These are phyloP conservation scores for Fusarium beomiforme DNA, from an alignment of 2,329 filamentous ascomycete species.

Conservation along the genomic window DNA sequence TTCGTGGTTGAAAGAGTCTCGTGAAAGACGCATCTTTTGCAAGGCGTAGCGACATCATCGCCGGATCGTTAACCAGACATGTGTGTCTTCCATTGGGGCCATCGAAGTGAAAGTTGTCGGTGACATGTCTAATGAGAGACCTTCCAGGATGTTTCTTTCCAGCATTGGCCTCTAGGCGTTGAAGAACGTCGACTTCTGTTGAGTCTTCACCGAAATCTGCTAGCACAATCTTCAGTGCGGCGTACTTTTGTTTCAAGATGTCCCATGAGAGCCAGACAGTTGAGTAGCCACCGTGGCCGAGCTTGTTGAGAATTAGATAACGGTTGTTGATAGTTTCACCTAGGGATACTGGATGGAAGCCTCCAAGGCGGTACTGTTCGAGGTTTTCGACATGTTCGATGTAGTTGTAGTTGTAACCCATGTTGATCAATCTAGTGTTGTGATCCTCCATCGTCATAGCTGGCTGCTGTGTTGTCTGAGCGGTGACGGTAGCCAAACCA, in stretches of 20 bases:
- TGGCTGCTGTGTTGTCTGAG: conserved; percentile 29
- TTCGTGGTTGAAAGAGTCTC: conserved; percentile 28
- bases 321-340: conserved; percentile 38
- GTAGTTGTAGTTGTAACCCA: conserved; percentile 37
- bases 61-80: conserved; percentile 38
- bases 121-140: conserved; percentile 32
- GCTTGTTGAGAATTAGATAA: conserved; percentile 40
- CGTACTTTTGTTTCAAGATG: conserved; percentile 34
- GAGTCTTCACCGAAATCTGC: conserved; percentile 36
- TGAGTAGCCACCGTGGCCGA: conserved; percentile 40
- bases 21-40: conserved; percentile 34
- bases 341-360: conserved; percentile 33
- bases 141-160: conserved; percentile 25
- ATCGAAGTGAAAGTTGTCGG: conserved; percentile 33
- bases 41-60: conserved; percentile 36
- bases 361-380: conserved; percentile 33
- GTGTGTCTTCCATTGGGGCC: conserved; percentile 37
- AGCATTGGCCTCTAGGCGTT: conserved; percentile 21
- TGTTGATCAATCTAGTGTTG: conserved; percentile 29
- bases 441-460: conserved; percentile 29
- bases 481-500: conserved; percentile 24
- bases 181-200: conserved; percentile 31
- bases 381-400: conserved; percentile 38
- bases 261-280: conserved; percentile 42
- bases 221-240: conserved; percentile 36